Conservation (phyloP, 805 yeast genomes). For the Kodamaea laetipori region DNA sequence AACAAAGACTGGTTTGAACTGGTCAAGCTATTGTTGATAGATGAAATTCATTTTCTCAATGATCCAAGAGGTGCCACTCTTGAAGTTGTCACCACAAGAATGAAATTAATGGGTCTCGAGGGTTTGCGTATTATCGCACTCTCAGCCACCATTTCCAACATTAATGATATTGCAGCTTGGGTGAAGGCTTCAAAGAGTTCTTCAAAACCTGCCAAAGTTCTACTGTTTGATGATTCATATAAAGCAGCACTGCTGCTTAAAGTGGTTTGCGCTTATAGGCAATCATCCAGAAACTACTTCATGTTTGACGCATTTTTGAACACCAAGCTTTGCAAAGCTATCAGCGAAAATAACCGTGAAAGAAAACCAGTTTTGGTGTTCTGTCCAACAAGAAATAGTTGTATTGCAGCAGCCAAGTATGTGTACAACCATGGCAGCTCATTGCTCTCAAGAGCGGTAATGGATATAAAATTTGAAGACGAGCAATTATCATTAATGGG, state of each 20-base stretch:
- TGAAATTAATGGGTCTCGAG: conserved; percentile 14
- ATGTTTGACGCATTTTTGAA: conserved; percentile 22
- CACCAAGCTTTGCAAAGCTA: conserved; percentile 40
- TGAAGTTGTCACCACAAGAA: conserved; percentile 24
- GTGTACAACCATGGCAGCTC: conserved; percentile 22
- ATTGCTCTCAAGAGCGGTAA: background rate
- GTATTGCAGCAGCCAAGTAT: conserved; percentile 48
- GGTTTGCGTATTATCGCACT: conserved; percentile 19
- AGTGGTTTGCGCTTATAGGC: conserved; percentile 10
- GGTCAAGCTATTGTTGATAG: conserved; percentile 27
- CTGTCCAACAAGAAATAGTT: conserved; percentile 55
- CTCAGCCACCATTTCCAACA: conserved; percentile 57
- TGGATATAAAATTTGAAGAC: conserved; percentile 21
- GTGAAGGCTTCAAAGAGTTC: conserved; percentile 9
- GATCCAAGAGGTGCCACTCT: conserved; percentile 31
- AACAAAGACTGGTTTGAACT: conserved; percentile 26
- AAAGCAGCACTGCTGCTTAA: conserved; percentile 42
- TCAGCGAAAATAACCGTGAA: conserved; percentile 37
- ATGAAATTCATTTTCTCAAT: conserved; percentile 31
- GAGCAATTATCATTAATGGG: conserved; percentile 26
- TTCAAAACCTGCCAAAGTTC: conserved; percentile 33
- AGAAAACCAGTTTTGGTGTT: conserved; percentile 50
- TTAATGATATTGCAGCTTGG: conserved; percentile 44
- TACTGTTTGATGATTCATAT: conserved; percentile 49
- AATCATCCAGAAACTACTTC: background rate